Percentiles rank a stretch among this genome's conserved stretches.
Evolutionary conservation across 257 asterid species (phyloP).

Genomic region (Nicotiana sylvestris): DNA sequence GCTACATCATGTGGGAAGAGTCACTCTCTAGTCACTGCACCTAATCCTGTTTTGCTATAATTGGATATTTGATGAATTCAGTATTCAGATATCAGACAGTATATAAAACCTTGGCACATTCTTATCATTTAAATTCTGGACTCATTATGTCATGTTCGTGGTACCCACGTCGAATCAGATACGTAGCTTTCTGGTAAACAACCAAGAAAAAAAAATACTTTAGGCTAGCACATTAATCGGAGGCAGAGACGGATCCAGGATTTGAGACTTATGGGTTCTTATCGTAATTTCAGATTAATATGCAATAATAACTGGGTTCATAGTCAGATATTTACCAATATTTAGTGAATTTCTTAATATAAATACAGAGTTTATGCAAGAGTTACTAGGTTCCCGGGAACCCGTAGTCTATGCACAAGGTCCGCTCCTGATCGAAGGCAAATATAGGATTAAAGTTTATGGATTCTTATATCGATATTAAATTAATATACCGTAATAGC

Average conservation of each 20-base stretch:
- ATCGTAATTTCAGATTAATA: too few relatives aligned
- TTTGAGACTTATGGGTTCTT: too few relatives aligned
- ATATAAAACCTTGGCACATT: neutral
- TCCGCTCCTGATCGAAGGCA: neutral
- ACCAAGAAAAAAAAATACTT: neutral
- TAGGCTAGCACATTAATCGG: neutral
- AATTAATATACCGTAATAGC: too few relatives aligned
- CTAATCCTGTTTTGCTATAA: neutral
- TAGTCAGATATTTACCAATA: too few relatives aligned
- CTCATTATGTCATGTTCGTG: neutral
- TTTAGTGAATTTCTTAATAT: too few relatives aligned
- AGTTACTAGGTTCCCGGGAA: too few relatives aligned
- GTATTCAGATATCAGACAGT: neutral
- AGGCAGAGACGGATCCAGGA: too few relatives aligned
- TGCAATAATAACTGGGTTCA: too few relatives aligned
- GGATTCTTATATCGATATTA: too few relatives aligned
- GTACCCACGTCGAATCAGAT: conserved; percentile 8
- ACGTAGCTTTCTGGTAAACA: neutral
- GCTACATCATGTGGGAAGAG: neutral
- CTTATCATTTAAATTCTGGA: neutral
- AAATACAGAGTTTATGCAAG: too few relatives aligned
- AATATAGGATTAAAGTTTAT: too few relatives aligned
- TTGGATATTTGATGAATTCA: neutral
- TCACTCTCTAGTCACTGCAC: neutral
- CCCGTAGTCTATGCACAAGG: too few relatives aligned